phyloP scores from a whole-genome alignment of 139 green algal species.

The Parachlorella kessleri region DNA sequence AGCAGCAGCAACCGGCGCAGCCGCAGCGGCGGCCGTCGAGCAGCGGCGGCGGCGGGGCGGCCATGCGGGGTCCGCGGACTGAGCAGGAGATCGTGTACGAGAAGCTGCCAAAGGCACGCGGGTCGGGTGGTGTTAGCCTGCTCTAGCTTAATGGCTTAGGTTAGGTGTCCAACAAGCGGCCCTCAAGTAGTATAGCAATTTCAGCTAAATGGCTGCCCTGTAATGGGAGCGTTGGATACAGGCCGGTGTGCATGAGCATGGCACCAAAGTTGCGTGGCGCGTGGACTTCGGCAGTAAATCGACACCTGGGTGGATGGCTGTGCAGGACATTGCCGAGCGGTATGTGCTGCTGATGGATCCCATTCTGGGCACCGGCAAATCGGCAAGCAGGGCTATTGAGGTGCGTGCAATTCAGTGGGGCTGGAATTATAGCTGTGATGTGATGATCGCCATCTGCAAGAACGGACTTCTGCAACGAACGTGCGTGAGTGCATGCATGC shows the following conservation, averaged over 20 bases:
- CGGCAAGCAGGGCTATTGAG: slow-evolving; percentile 75
- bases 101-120: too few species aligned
- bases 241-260: background rate
- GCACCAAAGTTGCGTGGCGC: background rate
- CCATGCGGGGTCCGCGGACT: background rate
- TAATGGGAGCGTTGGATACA: background rate
- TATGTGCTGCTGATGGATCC: slow-evolving; percentile 96
- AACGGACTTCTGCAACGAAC: too few species aligned
- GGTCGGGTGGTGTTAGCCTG: too few species aligned
- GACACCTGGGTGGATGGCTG: too few species aligned
- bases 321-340: slow-evolving; percentile 87
- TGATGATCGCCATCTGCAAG: too few species aligned
- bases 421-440: too few species aligned
- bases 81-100: slow-evolving; percentile 91
- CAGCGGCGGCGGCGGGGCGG: background rate
- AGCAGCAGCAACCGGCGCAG: slow-evolving; percentile 10
- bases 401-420: too few species aligned
- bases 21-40: background rate
- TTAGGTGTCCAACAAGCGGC: too few species aligned
- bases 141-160: too few species aligned
- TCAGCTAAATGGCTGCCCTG: too few species aligned
- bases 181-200: too few species aligned
- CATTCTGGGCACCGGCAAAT: slow-evolving; percentile 89
- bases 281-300: background rate
- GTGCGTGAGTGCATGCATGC: too few species aligned